phyloP scores from a whole-genome alignment of 1,139 yeast species.

The Wickerhamomyces sp. region DNA sequence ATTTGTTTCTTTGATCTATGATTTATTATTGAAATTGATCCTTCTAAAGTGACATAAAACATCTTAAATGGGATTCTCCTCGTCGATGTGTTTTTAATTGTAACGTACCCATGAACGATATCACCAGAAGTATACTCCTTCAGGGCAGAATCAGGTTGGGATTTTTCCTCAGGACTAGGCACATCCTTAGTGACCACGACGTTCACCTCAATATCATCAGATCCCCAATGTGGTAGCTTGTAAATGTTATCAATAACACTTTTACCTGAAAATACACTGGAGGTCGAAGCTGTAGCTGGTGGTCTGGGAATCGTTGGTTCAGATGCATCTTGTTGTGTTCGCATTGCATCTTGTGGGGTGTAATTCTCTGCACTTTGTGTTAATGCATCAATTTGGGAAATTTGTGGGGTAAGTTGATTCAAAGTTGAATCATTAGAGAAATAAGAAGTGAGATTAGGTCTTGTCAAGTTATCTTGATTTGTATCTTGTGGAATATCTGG shows the following conservation, averaged over 20 bases:
- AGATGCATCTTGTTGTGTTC: not conserved
- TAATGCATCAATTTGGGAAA: not conserved
- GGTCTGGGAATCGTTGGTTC: not conserved
- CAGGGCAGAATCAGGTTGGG: slow-evolving; percentile 28
- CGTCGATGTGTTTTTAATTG: slow-evolving; percentile 38
- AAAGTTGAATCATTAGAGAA: slow-evolving; percentile 1
- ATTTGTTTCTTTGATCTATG: slow-evolving; percentile 24
- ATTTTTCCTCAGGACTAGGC: slow-evolving; percentile 22
- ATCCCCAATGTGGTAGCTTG: slow-evolving; percentile 9
- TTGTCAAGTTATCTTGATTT: no score
- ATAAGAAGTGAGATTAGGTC: not conserved
- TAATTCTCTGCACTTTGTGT: not conserved
- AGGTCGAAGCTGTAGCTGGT: not conserved
- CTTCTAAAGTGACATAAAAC: slow-evolving; percentile 57
- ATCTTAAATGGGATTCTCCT: slow-evolving; percentile 46
- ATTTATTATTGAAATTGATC: slow-evolving; percentile 32
- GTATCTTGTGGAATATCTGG: not conserved
- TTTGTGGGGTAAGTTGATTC: not conserved
- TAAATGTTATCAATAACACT: slow-evolving; percentile 13
- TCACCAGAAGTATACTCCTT: slow-evolving; percentile 54
- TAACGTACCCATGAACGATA: slow-evolving; percentile 47
- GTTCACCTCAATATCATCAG: slow-evolving; percentile 28
- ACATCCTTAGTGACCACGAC: slow-evolving; percentile 30
- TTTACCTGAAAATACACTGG: not conserved
- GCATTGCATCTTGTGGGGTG: not conserved